Base-by-base conservation (phyloP, 495 filamentous ascomycete genomes). In the Podospora australis region DNA sequence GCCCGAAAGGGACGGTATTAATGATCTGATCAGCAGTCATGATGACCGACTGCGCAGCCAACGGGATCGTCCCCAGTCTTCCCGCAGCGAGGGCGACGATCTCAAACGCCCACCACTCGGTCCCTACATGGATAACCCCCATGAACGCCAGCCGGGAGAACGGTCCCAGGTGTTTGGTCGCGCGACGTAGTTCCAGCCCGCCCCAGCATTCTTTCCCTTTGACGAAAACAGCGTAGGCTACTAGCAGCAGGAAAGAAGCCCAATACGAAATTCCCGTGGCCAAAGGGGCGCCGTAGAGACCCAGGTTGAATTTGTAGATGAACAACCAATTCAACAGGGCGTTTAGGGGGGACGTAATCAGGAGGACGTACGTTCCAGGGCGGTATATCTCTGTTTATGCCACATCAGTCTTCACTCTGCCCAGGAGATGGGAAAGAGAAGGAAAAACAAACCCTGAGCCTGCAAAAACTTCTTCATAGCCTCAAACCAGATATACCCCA, bases 21-120 rank as follows among this genome's bases (percentile, higher is more conserved):
- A 96, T 81, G 36, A 95, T 81, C 60, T 94, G 88, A 63, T 95
- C 90, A 0, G 87, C 84, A 0, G 90, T 95, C 89, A 95, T 95
- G 64, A 95, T 91, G 29, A 96, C 89, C 50, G 81, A 86, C 60
- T 96, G 90, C 0, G 90, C 83, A 9, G 90, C 90, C 0, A 95
- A 74, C 0, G 90, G 74, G 30, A 92, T 82, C 0, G 86, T 92
- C 7, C 90, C 90, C 0, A 96, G 74, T 7, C 81, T 75, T 8
- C 90, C 90, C 3, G 90, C 90, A 2, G 83, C 89, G 0, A 96
- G 72, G 1, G 90, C 88, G n/a, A 95, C 89, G 47, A 96, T 95
- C 66, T 95, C 90, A 55, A 94, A 95, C 0, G 90, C 90, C 89
- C 90, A 95, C 90, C 90, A 95, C 67, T 96, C 89, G 0, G 87